Evolutionary conservation across 2,329 filamentous ascomycete species (phyloP), one percentile per base, ranked within the genome.

Genomic region (Stemphylium vesicarium): DNA sequence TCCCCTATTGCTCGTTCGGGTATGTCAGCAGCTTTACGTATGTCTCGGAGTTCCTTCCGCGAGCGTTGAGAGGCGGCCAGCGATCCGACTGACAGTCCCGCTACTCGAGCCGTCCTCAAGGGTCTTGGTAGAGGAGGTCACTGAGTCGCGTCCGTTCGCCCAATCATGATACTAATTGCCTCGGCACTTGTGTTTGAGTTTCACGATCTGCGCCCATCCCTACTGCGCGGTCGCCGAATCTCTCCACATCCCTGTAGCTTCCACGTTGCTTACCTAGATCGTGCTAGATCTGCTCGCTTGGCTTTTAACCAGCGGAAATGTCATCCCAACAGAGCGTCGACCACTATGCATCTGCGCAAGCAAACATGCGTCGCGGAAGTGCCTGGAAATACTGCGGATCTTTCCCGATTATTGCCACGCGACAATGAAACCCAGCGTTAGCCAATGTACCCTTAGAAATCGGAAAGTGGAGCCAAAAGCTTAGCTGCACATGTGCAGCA

Each of bases 391-490:
- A 53, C 13, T 42, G 53, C 38, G 53, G 44, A 45, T 48, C 56
- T 36, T 47, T 62, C 58, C 50, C 46, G 43, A 26, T 40, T 50
- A 42, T 31, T 41, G 48, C 52, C 47, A 57, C 51, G 51, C 50
- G 53, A 59, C 24, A 32, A 9, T 24, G 39, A 50, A 37, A 16
- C 29, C 40, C 48, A n/a, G 35, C 33, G 20, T 18, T n/a, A 39
- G 40, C 32, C 51, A n/a, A 36, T 24, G 20, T n/a, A 26, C 33
- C 32, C 24, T 50, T 38, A 35, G 8, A 29, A 39, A 39, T 12
- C 15, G 44, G 13, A 6, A 42, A 12, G 43, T 48, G 50, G 50
- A 41, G 16, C 47, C 22, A 13, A 16, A 40, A 15, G 22, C 33
- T 33, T 29, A 29, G 26, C 26, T 29, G 8, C 26, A 29, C 26